Percentiles rank a stretch among this genome's conserved stretches.
phyloP scores from a whole-genome alignment of 2,329 filamentous ascomycete genomes.

The Fusarium sulawesiense region DNA sequence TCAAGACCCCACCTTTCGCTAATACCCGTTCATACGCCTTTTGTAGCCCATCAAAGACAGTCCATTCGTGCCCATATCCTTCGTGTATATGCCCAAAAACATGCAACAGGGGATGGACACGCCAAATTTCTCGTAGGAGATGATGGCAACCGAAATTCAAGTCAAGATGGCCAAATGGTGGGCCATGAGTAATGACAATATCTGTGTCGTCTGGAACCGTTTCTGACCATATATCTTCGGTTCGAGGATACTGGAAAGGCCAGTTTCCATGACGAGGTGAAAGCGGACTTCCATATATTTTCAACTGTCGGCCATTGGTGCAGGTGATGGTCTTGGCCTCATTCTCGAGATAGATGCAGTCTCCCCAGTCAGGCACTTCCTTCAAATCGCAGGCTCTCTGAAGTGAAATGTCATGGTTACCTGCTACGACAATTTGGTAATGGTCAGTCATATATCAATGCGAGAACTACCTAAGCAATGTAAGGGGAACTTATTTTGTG shows the following conservation, averaged over 20 bases:
- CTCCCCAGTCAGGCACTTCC: conserved; percentile 41
- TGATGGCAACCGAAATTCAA: conserved; percentile 48
- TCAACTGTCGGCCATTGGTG: conserved; percentile 47
- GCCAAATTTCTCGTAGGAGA: conserved; percentile 60
- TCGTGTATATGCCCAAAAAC: conserved; percentile 77
- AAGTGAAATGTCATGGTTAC: conserved; percentile 58
- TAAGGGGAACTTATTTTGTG: conserved; percentile 49
- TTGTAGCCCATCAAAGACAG: conserved; percentile 48
- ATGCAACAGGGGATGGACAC: conserved; percentile 67
- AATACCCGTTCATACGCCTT: conserved; percentile 33
- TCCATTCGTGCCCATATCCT: conserved; percentile 53
- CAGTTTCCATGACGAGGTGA: conserved; percentile 52
- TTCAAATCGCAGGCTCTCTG: conserved; percentile 27
- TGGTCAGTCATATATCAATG: not conserved
- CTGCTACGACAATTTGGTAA: conserved; percentile 55
- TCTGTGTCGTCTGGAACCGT: conserved; percentile 46
- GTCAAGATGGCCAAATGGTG: conserved; percentile 53
- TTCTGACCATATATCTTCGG: conserved; percentile 45
- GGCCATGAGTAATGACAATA: conserved; percentile 55
- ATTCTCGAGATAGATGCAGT: conserved; percentile 45
- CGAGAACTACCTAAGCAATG: not conserved
- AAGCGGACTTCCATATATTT: conserved; percentile 47
- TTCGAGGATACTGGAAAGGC: conserved; percentile 56
- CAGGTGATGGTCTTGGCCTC: conserved; percentile 27
- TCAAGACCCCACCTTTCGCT: not conserved